These are phyloP conservation scores for Ophiocordyceps australis DNA, from an alignment of 2,329 filamentous ascomycete genomes.

Conservation along the genomic window DNA sequence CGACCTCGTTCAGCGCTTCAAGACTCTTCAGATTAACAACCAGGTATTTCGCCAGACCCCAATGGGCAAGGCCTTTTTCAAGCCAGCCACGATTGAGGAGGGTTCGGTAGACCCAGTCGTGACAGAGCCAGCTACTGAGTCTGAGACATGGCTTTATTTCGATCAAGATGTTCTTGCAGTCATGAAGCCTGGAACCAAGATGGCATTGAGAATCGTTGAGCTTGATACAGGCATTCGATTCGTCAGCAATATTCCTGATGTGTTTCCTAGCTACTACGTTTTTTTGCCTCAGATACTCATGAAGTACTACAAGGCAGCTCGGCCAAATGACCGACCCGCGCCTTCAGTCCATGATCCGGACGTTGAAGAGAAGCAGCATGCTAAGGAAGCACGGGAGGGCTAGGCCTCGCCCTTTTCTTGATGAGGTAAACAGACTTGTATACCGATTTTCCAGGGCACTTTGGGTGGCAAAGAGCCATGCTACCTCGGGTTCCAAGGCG, in stretches of 20 bases:
- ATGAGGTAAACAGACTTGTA: too few relatives aligned
- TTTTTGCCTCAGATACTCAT: constrained; percentile 54
- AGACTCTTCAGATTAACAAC: constrained; percentile 14
- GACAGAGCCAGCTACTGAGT: constrained; percentile 4
- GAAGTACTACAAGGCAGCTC: constrained; percentile 43
- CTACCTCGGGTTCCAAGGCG: too few relatives aligned
- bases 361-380: constrained; percentile 11
- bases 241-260: constrained; percentile 36
- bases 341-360: constrained; percentile 20
- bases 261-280: constrained; percentile 44
- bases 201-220: constrained; percentile 34
- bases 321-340: constrained; percentile 21
- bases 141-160: constrained; percentile 36
- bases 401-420: background rate
- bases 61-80: constrained; percentile 25
- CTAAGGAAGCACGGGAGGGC: constrained; percentile 5
- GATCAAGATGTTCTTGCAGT: constrained; percentile 36
- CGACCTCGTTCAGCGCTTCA: constrained; percentile 24
- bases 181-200: constrained; percentile 47
- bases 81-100: constrained; percentile 25
- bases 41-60: constrained; percentile 16
- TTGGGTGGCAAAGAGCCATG: too few relatives aligned
- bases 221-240: constrained; percentile 46
- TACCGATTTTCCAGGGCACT: too few relatives aligned
- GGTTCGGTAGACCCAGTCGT: constrained; percentile 21